These are phyloP conservation scores for Fusarium irregulare DNA, from an alignment of 2,329 filamentous ascomycete genomes.

Conservation along the genomic window DNA sequence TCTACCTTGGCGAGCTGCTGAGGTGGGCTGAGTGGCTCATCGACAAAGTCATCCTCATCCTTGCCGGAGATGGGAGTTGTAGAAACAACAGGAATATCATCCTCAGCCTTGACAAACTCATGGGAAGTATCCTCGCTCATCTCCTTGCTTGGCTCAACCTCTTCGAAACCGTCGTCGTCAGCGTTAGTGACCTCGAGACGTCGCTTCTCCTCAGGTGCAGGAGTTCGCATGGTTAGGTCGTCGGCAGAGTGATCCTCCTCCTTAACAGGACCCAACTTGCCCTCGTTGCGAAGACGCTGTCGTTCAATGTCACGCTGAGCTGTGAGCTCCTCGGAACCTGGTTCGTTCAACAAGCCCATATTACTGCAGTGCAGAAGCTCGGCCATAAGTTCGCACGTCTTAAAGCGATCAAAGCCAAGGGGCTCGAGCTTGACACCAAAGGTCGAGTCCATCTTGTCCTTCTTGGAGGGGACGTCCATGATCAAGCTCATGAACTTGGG, in stretches of 20 bases:
- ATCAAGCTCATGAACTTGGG: conserved; percentile 95
- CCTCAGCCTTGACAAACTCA: conserved; percentile 71
- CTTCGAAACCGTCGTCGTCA: conserved; percentile 92
- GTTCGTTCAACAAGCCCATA: conserved; percentile 94
- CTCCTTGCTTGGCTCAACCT: conserved; percentile 78
- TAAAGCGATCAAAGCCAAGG: conserved; percentile 96
- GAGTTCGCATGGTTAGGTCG: conserved; percentile 69
- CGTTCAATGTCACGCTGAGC: conserved; percentile 82
- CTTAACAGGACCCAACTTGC: conserved; percentile 67
- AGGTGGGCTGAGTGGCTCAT: conserved; percentile 79
- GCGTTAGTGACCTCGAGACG: conserved; percentile 84
- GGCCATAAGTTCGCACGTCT: conserved; percentile 98
- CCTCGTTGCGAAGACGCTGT: conserved; percentile 80
- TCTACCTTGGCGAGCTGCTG: conserved; percentile 69
- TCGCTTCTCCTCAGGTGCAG: conserved; percentile 69
- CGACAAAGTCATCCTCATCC: conserved; percentile 80
- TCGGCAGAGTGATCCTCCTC: conserved; percentile 62
- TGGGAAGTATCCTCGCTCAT: conserved; percentile 79
- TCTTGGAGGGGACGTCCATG: conserved; percentile 78
- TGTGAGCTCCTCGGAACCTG: conserved; percentile 89
- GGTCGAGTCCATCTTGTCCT: conserved; percentile 82
- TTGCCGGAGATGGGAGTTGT: conserved; percentile 54
- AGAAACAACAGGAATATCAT: conserved; percentile 57
- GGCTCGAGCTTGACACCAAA: conserved; percentile 94
- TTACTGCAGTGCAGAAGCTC: conserved; percentile 98